Evolutionary conservation across 2,329 filamentous ascomycete species (phyloP), one percentile per base, ranked within the genome.

Genomic region (Cadophora sp.): DNA sequence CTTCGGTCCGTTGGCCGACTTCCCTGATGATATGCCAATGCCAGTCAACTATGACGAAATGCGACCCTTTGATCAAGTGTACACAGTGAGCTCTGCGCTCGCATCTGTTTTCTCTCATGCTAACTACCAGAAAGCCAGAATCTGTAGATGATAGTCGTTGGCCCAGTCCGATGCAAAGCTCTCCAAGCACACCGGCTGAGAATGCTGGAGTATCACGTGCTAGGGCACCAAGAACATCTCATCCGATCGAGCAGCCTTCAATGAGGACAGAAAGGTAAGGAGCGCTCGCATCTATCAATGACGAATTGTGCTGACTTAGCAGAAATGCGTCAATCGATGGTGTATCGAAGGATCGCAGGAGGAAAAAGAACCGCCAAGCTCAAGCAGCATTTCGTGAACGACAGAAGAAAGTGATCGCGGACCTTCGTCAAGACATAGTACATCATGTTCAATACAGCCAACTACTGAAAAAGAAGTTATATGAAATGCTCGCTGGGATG

Each of bases 341-440:
- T 12, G 27, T 51, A 2, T 62, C 60, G 2, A 62, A 62, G 43
- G 60, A 62, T 26, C 29, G 60, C 43, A 55, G 63, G 24, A 37
- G 51, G n/a, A 43, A 26, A 53, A 46, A 65, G 19, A 65, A 65
- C 24, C 34, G 51, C 4, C 51, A 58, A 31, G 63, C 63, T 16
- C 63, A 59, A 22, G 37, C 55, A 46, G 31, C 63, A 5, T 50
- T 65, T 26, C 63, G 63, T n/a, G 51, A 59, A 27, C 63, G 63
- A 11, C 51, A 65, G 24, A 65, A 65, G 40, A 59, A 48, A 24
- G 51, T 59, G 12, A 48, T 59, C 19, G 51, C 55, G 16, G 50
- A 64, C 22, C 48, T 64, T n/a, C 48, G 50, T 27, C 46, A 40
- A 19, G 46, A 64, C 26, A 14, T 64, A 11, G 48, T 27, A 14